These are phyloP conservation scores for Ceratocystis colombiana DNA, from an alignment of 2,329 filamentous ascomycete species.

Conservation along the genomic window DNA sequence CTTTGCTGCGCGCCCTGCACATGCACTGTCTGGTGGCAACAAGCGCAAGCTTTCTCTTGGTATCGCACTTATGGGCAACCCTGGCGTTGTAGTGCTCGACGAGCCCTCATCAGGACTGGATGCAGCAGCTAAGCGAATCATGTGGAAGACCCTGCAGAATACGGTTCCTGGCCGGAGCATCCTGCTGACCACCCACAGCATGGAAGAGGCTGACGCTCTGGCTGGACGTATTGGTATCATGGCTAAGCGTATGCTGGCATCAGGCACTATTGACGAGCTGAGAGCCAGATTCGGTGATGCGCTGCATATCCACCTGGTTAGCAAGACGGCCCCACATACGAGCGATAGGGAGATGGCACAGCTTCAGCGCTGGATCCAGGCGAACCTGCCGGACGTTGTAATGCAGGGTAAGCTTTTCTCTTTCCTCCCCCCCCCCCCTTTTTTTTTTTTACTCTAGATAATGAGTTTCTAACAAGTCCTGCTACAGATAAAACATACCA, in stretches of 20 bases:
- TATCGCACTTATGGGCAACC: slow-evolving; percentile 88
- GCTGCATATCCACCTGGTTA: slow-evolving; percentile 73
- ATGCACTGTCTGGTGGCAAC: slow-evolving; percentile 77
- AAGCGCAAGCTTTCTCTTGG: slow-evolving; percentile 85
- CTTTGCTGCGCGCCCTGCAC: slow-evolving; percentile 65
- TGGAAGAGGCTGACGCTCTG: slow-evolving; percentile 90
- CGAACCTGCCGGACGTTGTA: slow-evolving; percentile 51
- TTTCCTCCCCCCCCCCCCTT: not conserved
- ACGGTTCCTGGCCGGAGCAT: slow-evolving; percentile 70
- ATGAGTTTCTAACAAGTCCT: slow-evolving; percentile 7
- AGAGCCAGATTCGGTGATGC: slow-evolving; percentile 66
- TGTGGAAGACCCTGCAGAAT: slow-evolving; percentile 76
- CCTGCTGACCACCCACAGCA: slow-evolving; percentile 81
- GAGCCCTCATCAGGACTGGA: slow-evolving; percentile 86
- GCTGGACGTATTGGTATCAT: slow-evolving; percentile 78
- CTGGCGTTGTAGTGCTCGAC: slow-evolving; percentile 74
- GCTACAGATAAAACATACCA: slow-evolving; percentile 57
- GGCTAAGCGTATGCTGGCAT: slow-evolving; percentile 72
- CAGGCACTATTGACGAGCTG: slow-evolving; percentile 64
- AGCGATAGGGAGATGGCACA: slow-evolving; percentile 54
- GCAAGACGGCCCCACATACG: slow-evolving; percentile 63
- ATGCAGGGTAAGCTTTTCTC: slow-evolving; percentile 41
- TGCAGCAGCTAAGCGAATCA: slow-evolving; percentile 77
- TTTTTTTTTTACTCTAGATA: not conserved
- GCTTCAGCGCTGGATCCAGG: slow-evolving; percentile 56